A percentile compares a stretch with the other conserved stretches of the same genome.
Conservation (phyloP, 2,329 filamentous ascomycete species). For the Chaetomiaceae sp. region DNA sequence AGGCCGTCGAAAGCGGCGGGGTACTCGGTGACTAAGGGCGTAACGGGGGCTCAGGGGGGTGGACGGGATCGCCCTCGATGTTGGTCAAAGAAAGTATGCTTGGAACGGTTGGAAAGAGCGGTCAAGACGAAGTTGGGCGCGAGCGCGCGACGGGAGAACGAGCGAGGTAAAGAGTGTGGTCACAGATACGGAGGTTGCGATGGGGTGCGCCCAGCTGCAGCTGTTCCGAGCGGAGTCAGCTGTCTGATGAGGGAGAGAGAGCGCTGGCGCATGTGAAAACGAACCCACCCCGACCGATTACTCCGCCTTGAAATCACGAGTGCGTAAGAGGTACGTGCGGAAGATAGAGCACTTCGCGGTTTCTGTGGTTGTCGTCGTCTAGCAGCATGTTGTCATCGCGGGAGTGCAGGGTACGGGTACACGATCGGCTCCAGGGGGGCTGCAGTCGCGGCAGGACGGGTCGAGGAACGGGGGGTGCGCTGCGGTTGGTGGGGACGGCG, state of each 20-base stretch:
- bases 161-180: not conserved
- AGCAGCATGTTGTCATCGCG: conserved; percentile 26
- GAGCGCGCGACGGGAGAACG: not conserved
- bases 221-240: conserved; percentile 10
- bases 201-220: not conserved
- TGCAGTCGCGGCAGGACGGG: conserved; percentile 1
- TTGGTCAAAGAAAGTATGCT: conserved; percentile 2
- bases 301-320: conserved; percentile 7
- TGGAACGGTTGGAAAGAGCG: not conserved
- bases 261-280: no score
- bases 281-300: no score
- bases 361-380: conserved; percentile 14
- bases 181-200: not conserved
- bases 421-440: not conserved
- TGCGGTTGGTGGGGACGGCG: not conserved
- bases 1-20: not conserved
- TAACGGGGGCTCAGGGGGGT: not conserved
- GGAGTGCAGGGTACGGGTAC: conserved; percentile 1
- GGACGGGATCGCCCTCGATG: not conserved
- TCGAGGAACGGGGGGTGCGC: not conserved
- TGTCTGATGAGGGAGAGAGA: no score
- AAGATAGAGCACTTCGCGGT: conserved; percentile 10
- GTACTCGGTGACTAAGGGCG: not conserved
- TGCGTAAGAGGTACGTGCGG: conserved; percentile 8
- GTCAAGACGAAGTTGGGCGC: conserved; percentile 3